Evolutionary conservation across 768 basidiomycete genomes (phyloP), one percentile per base, ranked within the genome.

Genomic region (Boletus eberwhitei): DNA sequence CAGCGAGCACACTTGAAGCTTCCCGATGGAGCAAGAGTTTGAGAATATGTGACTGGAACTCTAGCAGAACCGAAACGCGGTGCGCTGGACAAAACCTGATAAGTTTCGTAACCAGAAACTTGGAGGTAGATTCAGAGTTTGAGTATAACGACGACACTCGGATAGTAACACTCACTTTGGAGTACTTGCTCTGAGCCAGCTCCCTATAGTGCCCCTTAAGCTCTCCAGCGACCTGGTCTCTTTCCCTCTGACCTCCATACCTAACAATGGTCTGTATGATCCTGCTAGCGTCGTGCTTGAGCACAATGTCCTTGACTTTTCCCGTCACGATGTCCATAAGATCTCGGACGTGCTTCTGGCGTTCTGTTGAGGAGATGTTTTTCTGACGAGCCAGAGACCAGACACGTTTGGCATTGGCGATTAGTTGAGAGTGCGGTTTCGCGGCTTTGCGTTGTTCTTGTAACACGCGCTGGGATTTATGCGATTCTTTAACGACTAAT

Each of bases 281-380:
- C 59, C 87, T 82, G 64, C 91, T 93, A 8, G 92, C 93, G 69
- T 96, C 93, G 64, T 96, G 94, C 70, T 94, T 96, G 66, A 91
- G 81, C 2, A 90, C 87, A 36, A 96, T 85, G 32, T 94, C 93
- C 55, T 86, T 85, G 41, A 96, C 85, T 60, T 85, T 84, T 5
- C 92, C 93, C 21, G 87, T 82, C 21, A 93, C 84, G 42, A 87
- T 78, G 31, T 76, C 73, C 83, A 93, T 90, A 9, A 98, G 79
- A 26, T 83, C 80, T 43, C 79, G 75, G 54, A 96, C 75, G 46
- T 92, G 84, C 61, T 85, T 83, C 59, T 86, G 83, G 22, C 93
- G 83, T 63, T 95, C 88, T 24, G 81, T 70, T 21, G 85, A 73
- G 0, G 84, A 72, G 37, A 93, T 78, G 45, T 83, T 82, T 71